Evolutionary conservation across 139 green algal genomes (phyloP).

Genomic region (Spirogloea muscicola): DNA sequence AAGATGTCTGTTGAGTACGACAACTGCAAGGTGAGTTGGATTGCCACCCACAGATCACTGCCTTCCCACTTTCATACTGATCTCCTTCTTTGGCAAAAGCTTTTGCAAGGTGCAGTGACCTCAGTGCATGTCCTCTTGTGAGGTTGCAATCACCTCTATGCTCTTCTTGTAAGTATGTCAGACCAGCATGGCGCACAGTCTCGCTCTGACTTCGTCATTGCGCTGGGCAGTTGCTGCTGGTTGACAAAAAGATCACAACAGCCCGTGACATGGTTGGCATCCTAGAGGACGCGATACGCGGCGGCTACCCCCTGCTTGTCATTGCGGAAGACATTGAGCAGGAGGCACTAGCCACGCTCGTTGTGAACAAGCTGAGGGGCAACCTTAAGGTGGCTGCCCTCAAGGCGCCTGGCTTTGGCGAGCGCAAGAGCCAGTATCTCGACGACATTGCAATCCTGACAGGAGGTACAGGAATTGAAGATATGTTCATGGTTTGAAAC

Average conservation of each 20-base stretch:
- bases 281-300: conserved; percentile 86
- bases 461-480: conserved; percentile 53
- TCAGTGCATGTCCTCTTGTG: neutral
- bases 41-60: neutral
- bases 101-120: neutral
- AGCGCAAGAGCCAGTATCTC: conserved; percentile 96
- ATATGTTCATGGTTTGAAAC: neutral
- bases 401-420: conserved; percentile 98
- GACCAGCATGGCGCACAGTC: too few species aligned
- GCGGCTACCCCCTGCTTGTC: conserved; percentile 91
- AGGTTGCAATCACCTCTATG: neutral
- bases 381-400: conserved; percentile 84
- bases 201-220: neutral
- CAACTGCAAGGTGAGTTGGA: conserved; percentile 50
- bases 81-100: neutral
- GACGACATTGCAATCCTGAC: conserved; percentile 99
- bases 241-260: conserved; percentile 99
- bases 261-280: conserved; percentile 93
- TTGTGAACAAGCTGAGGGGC: conserved; percentile 99
- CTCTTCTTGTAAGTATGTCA: too few species aligned
- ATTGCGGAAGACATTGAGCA: conserved; percentile 99
- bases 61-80: neutral
- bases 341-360: conserved; percentile 96
- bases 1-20: conserved; percentile 83
- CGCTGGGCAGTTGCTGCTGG: conserved; percentile 75